Evolutionary conservation across 257 asterid species (phyloP), one percentile per base, ranked within the genome.

Genomic region (Ilex asprella): DNA sequence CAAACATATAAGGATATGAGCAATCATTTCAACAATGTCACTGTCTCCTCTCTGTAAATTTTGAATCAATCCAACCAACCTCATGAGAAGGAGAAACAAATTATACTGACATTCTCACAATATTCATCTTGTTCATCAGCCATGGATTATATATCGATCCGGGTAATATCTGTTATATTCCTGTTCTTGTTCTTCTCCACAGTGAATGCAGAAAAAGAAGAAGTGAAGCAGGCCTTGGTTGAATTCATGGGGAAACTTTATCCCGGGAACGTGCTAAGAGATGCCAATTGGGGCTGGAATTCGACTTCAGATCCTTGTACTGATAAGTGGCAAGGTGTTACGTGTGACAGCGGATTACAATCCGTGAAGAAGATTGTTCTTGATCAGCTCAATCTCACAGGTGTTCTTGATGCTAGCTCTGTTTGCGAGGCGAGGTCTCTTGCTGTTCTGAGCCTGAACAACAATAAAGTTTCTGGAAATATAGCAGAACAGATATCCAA

Each of bases 231-330:
- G 29, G 79, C 86, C 10, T 62, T 86, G n/a, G 79, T 76, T 27
- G 72, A 64, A 56, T 89, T 89, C 66, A 81, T 89, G 89, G 54
- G 59, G 30, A 65, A 70, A 14, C 79, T 84, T 6, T 60, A 78
- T 41, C 79, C 79, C 1, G 84, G 74, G 8, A 70, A 61, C 32
- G 61, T 64, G 29, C 53, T 46, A 46, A 70, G 67, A 30, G 70
- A 70, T 13, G 66, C 21, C 6, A 82, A 66, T 56, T 80, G 73
- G 71, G 95, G 96, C 3, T 89, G 96, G 95, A 79, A 86, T 60
- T 2, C 29, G 8, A 72, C 62, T 51, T 84, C 95, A n/a, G 95
- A 86, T 31, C 95, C 96, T 0, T 89, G 96, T 39, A 56, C 2
- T 2, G 74, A 58, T 16, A 41, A 30, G 2, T 89, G 96, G 96